Evolutionary conservation across 2,329 filamentous ascomycete genomes (phyloP).

Genomic region (Pyricularia pennisetigena): DNA sequence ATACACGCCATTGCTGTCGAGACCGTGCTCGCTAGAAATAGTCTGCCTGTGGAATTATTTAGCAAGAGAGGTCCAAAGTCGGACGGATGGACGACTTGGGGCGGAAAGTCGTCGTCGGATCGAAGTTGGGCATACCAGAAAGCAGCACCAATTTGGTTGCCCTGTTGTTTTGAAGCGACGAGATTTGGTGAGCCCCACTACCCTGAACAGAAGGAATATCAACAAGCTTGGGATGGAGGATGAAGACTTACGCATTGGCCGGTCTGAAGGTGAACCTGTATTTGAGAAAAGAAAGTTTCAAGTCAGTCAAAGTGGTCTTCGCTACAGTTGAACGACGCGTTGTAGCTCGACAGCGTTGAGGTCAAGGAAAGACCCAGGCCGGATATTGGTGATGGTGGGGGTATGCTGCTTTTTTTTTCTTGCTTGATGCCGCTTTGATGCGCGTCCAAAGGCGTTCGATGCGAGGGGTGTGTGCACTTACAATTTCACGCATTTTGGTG

Average conservation of each 20-base stretch:
- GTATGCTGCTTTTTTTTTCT: neutral
- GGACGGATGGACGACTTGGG: neutral
- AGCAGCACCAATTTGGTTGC: slow-evolving; percentile 99
- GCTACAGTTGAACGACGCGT: slow-evolving; percentile 14
- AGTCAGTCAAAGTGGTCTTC: slow-evolving; percentile 38
- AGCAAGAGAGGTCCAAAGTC: slow-evolving; percentile 25
- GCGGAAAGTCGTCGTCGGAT: neutral
- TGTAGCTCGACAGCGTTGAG: neutral
- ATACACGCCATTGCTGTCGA: slow-evolving; percentile 94
- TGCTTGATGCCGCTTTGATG: slow-evolving; percentile 6
- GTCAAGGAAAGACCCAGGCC: neutral
- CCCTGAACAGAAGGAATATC: slow-evolving; percentile 3
- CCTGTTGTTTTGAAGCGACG: slow-evolving; percentile 46
- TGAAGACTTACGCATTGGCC: slow-evolving; percentile 82
- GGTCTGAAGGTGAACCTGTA: slow-evolving; percentile 98
- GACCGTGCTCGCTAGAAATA: slow-evolving; percentile 86
- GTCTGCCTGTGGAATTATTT: slow-evolving; percentile 48
- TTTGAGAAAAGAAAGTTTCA: slow-evolving; percentile 22
- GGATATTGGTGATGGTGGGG: slow-evolving; percentile 14
- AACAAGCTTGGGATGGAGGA: neutral
- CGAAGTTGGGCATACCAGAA: slow-evolving; percentile 64
- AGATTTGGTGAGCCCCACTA: slow-evolving; percentile 11
- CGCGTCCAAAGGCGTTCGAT: slow-evolving; percentile 12
- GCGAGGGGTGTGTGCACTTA: slow-evolving; percentile 33
- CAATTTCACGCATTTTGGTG: slow-evolving; percentile 65